Conservation (phyloP, 768 basidiomycete genomes). For the Tylopilus plumbeoviolaceoides region DNA sequence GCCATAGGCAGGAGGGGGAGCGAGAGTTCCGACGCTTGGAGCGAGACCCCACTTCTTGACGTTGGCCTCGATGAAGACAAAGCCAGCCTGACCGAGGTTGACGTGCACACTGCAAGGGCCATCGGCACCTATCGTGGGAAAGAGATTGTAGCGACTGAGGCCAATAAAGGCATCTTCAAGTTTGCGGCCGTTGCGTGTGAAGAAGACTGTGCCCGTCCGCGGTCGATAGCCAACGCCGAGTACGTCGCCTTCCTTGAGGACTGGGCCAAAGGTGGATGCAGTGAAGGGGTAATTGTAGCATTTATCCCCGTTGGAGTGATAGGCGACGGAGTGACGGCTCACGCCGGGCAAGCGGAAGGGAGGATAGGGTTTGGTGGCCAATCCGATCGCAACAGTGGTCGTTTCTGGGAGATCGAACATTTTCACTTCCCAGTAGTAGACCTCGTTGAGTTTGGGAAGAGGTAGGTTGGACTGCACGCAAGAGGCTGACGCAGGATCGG, state of each 20-base stretch:
- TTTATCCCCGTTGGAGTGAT: constrained; percentile 95
- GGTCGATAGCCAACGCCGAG: constrained; percentile 95
- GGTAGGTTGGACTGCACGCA: constrained; percentile 97
- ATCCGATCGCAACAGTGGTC: constrained; percentile 86
- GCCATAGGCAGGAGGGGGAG: constrained; percentile 97
- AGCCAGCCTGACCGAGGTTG: constrained; percentile 96
- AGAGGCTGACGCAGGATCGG: constrained; percentile 91
- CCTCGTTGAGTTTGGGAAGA: constrained; percentile 95
- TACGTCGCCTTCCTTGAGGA: constrained; percentile 90
- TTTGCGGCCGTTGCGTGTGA: constrained; percentile 95
- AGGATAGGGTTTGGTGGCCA: constrained; percentile 97
- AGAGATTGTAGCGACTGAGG: constrained; percentile 86
- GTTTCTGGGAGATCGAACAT: constrained; percentile 93
- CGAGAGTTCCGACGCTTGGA: constrained; percentile 93
- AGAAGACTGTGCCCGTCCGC: constrained; percentile 96
- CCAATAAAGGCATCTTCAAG: constrained; percentile 95
- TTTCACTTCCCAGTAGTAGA: constrained; percentile 99
- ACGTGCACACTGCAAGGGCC: constrained; percentile 96
- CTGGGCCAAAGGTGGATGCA: constrained; percentile 73
- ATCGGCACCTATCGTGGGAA: constrained; percentile 95
- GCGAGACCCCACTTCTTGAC: constrained; percentile 99
- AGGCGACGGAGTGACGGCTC: constrained; percentile 85
- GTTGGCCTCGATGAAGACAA: constrained; percentile 99
- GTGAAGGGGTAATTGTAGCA: constrained; percentile 97
- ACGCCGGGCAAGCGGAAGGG: constrained; percentile 88